Evolutionary conservation across 805 yeast genomes (phyloP), one percentile per base, ranked within the genome.

Genomic region (Wickerhamomyces strasburgensis): DNA sequence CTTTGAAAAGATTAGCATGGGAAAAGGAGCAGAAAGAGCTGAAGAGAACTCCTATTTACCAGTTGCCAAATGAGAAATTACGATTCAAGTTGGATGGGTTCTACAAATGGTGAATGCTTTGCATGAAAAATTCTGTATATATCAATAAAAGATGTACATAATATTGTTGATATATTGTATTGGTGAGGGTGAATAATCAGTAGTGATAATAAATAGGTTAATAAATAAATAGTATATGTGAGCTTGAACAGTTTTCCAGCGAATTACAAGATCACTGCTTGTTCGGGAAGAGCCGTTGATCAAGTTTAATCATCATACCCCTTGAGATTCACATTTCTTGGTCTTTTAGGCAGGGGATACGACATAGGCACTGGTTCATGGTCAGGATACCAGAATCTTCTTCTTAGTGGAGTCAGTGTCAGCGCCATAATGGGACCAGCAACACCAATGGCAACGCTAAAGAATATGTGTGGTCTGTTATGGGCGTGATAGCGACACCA

Each of bases 401-500:
- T 76, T 71, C 94, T 79, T 33, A 82, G 51, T 21, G 88, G 87
- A 30, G 87, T 70, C 36, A 72, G 70, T 21, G 70, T 65, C 38
- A 75, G 52, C 26, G 83, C 67, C 38, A 82, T 72, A 5, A 77
- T 60, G 10, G 93, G 90, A 5, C 84, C 87, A 34, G 80, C 57
- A 29, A 75, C 55, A 6, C 88, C 94, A 52, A 84, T 67, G 26
- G 68, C 67, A 15, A 76, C 71, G 19, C 87, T 68, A 54, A 70
- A 78, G 57, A 83, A 79, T 46, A 82, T 66, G 61, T 83, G 86
- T 29, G 94, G 94, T 56, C 78, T 76, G 48, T 74, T 75, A 63
- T 83, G 82, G 17, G 89, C 84, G 49, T 78, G 80, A 63, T 76
- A 83, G 58, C 89, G 80, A 47, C 71, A 60, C 84, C 84, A 79